phyloP scores from a whole-genome alignment of 164 flowering plant genomes.

The Saururus chinensis region DNA sequence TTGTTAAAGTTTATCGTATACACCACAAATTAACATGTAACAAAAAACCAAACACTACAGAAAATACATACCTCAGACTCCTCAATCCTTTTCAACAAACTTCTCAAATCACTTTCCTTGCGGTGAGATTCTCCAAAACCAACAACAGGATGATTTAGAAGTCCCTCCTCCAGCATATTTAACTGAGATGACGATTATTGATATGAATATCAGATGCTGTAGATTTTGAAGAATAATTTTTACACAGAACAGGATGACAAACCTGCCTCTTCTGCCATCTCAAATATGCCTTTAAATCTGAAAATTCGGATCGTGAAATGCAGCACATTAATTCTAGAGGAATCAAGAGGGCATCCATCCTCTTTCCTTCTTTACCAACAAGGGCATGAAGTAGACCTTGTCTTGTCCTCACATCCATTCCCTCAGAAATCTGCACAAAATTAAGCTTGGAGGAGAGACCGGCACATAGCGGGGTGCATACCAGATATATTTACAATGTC shows the following conservation, averaged over 20 bases:
- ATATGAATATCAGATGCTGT: not conserved
- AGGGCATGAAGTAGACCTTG: conserved; percentile 84
- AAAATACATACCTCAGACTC: conserved; percentile 73
- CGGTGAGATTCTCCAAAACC: conserved; percentile 89
- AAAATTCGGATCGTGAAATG: conserved; percentile 81
- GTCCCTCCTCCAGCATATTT: conserved; percentile 92
- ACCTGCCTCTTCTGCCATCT: conserved; percentile 99
- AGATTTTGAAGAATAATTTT: not conserved
- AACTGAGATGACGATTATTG: conserved; percentile 38
- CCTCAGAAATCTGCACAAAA: conserved; percentile 70
- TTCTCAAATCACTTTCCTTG: conserved; percentile 62
- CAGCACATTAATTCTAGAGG: conserved; percentile 89
- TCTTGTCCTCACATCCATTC: conserved; percentile 87
- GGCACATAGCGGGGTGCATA: too few relatives aligned
- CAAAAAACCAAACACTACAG: not conserved
- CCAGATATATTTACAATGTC: too few relatives aligned
- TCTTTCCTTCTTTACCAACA: conserved; percentile 84
- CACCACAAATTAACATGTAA: not conserved
- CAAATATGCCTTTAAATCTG: conserved; percentile 85
- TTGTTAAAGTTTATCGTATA: too few relatives aligned
- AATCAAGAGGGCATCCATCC: conserved; percentile 89
- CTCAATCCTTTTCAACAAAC: conserved; percentile 75
- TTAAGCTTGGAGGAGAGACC: not conserved
- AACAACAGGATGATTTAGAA: conserved; percentile 78
- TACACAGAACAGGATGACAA: conserved; percentile 1